Evolutionary conservation across 352 stramenopile genomes (phyloP).

Genomic region (Phytopythium chamaehyphon): DNA sequence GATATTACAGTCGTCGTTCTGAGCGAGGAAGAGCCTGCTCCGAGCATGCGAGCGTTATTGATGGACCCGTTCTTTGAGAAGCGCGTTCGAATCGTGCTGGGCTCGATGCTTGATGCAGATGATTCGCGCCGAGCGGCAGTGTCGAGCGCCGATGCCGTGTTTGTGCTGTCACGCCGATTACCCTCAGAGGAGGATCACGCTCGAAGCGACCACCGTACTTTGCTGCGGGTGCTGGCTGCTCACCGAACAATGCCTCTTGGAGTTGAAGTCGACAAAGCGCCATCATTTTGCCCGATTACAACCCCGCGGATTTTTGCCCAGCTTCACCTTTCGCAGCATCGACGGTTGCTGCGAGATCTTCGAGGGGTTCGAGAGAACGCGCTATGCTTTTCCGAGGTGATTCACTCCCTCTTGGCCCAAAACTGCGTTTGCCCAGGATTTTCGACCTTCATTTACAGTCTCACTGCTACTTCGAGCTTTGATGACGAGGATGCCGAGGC

Average conservation of each 20-base stretch:
- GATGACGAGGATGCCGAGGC: slow-evolving; percentile 33
- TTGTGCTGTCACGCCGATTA: slow-evolving; percentile 65
- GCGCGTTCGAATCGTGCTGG: slow-evolving; percentile 77
- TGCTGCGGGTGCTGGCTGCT: slow-evolving; percentile 77
- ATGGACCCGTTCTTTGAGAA: slow-evolving; percentile 86
- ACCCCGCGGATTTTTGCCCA: slow-evolving; percentile 54
- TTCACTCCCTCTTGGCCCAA: slow-evolving; percentile 76
- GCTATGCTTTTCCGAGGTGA: slow-evolving; percentile 76
- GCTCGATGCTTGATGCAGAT: slow-evolving; percentile 74
- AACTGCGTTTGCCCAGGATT: slow-evolving; percentile 86
- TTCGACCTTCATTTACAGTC: slow-evolving; percentile 85
- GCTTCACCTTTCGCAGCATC: slow-evolving; percentile 74
- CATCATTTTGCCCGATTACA: too few relatives aligned
- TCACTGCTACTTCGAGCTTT: slow-evolving; percentile 78
- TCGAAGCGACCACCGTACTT: slow-evolving; percentile 67
- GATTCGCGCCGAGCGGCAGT: slow-evolving; percentile 71
- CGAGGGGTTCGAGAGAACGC: slow-evolving; percentile 57
- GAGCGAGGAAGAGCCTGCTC: slow-evolving; percentile 70
- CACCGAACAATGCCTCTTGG: slow-evolving; percentile 54
- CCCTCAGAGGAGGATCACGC: slow-evolving; percentile 61
- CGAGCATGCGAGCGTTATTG: slow-evolving; percentile 67
- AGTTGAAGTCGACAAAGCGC: slow-evolving; percentile 8
- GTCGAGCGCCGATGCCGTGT: slow-evolving; percentile 61
- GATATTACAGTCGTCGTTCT: slow-evolving; percentile 78
- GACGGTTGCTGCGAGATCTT: slow-evolving; percentile 68